These are phyloP conservation scores for Malassezia equina DNA, from an alignment of 1,284 basidiomycete species.

Conservation along the genomic window DNA sequence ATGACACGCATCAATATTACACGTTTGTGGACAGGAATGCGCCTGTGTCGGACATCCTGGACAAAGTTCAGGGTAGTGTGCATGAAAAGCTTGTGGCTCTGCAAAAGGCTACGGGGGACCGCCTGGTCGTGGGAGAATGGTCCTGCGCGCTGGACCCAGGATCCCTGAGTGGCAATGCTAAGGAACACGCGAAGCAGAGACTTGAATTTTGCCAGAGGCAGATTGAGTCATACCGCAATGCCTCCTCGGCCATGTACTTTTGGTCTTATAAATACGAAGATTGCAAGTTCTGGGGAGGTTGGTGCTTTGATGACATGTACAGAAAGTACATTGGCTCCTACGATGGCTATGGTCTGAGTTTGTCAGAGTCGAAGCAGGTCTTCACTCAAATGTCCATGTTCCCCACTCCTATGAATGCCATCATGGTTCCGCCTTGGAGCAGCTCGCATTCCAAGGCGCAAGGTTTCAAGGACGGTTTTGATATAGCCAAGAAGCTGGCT, in stretches of 20 bases:
- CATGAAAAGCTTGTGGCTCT: conserved; percentile 17
- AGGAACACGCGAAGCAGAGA: conserved; percentile 51
- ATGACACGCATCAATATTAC: conserved; percentile 61
- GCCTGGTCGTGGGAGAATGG: conserved; percentile 56
- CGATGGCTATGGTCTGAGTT: conserved; percentile 27
- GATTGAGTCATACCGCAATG: conserved; percentile 56
- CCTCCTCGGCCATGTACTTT: conserved; percentile 61
- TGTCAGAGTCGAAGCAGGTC: conserved; percentile 2
- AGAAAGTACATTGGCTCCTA: conserved; percentile 29
- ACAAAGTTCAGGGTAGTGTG: conserved; percentile 24
- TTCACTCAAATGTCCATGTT: neutral
- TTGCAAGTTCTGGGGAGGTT: conserved; percentile 38
- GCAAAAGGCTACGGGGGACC: conserved; percentile 49
- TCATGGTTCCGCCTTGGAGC: neutral
- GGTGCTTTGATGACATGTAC: conserved; percentile 36
- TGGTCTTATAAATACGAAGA: conserved; percentile 56
- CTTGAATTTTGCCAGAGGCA: conserved; percentile 59
- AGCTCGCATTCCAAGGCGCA: neutral
- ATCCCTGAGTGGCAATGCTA: conserved; percentile 53
- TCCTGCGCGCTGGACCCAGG: conserved; percentile 55
- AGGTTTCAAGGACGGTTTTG: conserved; percentile 10
- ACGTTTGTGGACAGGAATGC: conserved; percentile 53
- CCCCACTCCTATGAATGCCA: neutral
- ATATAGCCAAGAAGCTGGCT: conserved; percentile 1
- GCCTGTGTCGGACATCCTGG: conserved; percentile 30